Evolutionary conservation across 2,329 filamentous ascomycete species (phyloP).

Genomic region (Tolypocladium amazonense): DNA sequence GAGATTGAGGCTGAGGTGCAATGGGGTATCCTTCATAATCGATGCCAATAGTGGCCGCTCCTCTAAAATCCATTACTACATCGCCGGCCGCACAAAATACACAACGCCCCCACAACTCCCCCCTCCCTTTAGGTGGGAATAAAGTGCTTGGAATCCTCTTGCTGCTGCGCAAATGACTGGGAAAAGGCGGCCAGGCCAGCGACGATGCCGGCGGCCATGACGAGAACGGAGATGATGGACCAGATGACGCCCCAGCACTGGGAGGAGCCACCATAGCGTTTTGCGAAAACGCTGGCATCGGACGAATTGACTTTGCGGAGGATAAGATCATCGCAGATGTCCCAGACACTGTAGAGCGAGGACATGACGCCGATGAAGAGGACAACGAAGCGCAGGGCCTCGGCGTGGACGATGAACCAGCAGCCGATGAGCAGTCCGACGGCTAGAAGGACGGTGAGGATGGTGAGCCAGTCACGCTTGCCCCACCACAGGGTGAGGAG

Average conservation of each 20-base stretch:
- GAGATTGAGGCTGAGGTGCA: neutral
- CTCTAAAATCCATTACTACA: neutral
- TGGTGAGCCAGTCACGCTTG: slow-evolving; percentile 66
- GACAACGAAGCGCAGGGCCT: slow-evolving; percentile 62
- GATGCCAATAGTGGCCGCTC: neutral
- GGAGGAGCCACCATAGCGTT: slow-evolving; percentile 67
- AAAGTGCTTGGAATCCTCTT: slow-evolving; percentile 57
- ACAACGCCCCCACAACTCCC: neutral
- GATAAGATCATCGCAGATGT: slow-evolving; percentile 77
- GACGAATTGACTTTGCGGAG: slow-evolving; percentile 70
- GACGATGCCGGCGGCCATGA: slow-evolving; percentile 67
- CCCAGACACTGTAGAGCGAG: slow-evolving; percentile 71
- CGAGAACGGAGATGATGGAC: slow-evolving; percentile 59
- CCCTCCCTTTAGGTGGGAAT: slow-evolving; percentile 35
- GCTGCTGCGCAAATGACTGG: slow-evolving; percentile 56
- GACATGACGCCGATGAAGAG: slow-evolving; percentile 79
- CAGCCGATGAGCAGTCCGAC: slow-evolving; percentile 61
- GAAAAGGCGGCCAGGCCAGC: slow-evolving; percentile 68
- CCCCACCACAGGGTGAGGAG: slow-evolving; percentile 77
- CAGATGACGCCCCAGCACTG: slow-evolving; percentile 75
- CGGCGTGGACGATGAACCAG: slow-evolving; percentile 72
- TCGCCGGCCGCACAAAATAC: neutral
- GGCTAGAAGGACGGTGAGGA: slow-evolving; percentile 57
- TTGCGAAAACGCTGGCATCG: slow-evolving; percentile 69
- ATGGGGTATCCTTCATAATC: neutral